Conservation (phyloP, 1,284 basidiomycete genomes). For the Fomitopsis pinicola region DNA sequence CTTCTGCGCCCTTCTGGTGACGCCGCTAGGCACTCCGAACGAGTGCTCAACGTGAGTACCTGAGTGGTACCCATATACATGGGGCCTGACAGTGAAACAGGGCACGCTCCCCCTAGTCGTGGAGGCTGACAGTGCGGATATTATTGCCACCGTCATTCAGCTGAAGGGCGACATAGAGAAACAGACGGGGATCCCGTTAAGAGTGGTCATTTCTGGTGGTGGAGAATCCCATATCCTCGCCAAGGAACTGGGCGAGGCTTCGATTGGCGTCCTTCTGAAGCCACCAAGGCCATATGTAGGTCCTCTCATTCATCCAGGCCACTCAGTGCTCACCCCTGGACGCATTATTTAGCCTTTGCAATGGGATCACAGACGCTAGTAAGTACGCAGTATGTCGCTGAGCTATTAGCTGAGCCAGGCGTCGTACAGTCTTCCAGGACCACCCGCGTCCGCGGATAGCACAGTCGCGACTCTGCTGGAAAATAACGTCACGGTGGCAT, state of each 20-base stretch:
- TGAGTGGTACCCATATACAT: neutral
- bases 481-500: constrained; percentile 48
- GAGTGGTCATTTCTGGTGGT: constrained; percentile 69
- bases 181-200: constrained; percentile 38
- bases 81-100: constrained; percentile 12
- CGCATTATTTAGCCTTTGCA: constrained; percentile 25
- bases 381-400: constrained; percentile 8
- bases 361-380: constrained; percentile 45
- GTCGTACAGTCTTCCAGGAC: constrained; percentile 39
- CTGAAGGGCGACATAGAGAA: constrained; percentile 70
- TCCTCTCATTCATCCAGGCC: neutral
- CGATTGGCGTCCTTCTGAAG: constrained; percentile 62
- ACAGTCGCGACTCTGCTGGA: constrained; percentile 40
- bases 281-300: constrained; percentile 9
- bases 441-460: constrained; percentile 44
- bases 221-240: constrained; percentile 73
- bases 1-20: constrained; percentile 40
- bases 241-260: constrained; percentile 59
- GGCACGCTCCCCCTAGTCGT: constrained; percentile 60
- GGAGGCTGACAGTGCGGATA: constrained; percentile 66
- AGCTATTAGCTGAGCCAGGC: neutral
- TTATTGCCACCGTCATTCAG: constrained; percentile 67
- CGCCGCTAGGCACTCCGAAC: constrained; percentile 44
- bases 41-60: constrained; percentile 47
- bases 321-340: neutral